Percentiles rank a stretch among this genome's conserved stretches.
These are phyloP conservation scores for Chaetomium globosum DNA, from an alignment of 2,329 filamentous ascomycete species.

Conservation along the genomic window DNA sequence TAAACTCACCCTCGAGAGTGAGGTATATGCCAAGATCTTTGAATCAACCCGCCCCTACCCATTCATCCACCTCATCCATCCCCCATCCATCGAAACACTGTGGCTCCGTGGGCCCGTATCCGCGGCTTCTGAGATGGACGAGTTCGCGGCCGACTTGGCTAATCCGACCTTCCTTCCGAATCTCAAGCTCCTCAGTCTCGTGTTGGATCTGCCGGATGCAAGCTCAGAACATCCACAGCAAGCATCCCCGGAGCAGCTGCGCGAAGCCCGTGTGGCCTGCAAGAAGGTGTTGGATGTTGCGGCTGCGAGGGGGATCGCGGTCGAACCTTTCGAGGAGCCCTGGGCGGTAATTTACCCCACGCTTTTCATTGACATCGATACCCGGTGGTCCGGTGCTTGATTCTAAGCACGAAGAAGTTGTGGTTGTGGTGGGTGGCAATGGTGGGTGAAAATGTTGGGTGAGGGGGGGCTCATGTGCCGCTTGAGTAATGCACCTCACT, in stretches of 20 bases:
- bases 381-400: constrained; percentile 4
- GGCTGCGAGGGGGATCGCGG: neutral
- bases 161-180: neutral
- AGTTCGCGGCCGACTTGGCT: neutral
- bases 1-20: constrained; percentile 5
- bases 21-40: neutral
- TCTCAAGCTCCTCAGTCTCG: constrained; percentile 13
- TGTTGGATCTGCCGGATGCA: constrained; percentile 18
- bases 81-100: constrained; percentile 16
- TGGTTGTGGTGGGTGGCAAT: too few relatives aligned
- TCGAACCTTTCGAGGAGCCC: constrained; percentile 7
- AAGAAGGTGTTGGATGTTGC: constrained; percentile 14
- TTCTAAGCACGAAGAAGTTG: too few relatives aligned
- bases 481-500: too few relatives aligned
- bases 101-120: constrained; percentile 19
- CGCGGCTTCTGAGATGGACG: constrained; percentile 4
- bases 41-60: neutral
- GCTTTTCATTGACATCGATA: neutral
- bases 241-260: neutral
- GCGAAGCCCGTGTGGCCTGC: neutral
- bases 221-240: neutral
- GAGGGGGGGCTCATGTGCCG: too few relatives aligned
- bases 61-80: constrained; percentile 1
- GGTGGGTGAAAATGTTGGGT: neutral
- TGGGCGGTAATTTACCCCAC: neutral